These are phyloP conservation scores for Stellera chamaejasme DNA, from an alignment of 345 rosid species.

Conservation along the genomic window DNA sequence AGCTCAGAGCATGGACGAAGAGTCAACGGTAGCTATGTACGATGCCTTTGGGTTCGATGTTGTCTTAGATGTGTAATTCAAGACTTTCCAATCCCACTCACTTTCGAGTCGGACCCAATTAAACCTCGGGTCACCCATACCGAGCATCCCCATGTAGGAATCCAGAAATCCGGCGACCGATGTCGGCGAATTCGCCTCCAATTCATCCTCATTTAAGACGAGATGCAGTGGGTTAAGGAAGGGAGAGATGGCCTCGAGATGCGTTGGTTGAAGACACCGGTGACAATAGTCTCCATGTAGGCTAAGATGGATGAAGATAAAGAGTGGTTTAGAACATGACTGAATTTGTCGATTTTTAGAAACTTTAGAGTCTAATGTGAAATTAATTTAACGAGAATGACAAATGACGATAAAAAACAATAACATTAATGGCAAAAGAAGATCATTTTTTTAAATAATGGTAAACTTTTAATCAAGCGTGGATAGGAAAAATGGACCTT, in stretches of 20 bases:
- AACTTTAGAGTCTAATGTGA: no score
- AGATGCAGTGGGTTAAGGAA: slow-evolving; percentile 26
- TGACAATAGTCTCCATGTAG: no score
- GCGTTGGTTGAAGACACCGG: no score
- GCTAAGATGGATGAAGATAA: no score
- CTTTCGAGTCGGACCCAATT: slow-evolving; percentile 31
- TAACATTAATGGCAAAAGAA: no score
- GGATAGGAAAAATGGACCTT: no score
- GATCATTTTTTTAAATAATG: no score
- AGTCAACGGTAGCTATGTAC: slow-evolving; percentile 38
- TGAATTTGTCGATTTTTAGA: no score
- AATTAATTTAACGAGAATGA: no score
- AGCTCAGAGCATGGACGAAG: slow-evolving; percentile 26
- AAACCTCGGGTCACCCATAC: slow-evolving; percentile 26
- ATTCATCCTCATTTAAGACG: slow-evolving; percentile 29
- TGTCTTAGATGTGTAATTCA: slow-evolving; percentile 59
- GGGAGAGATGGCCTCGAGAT: slow-evolving; percentile 33
- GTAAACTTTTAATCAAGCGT: no score
- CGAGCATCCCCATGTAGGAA: slow-evolving; percentile 33
- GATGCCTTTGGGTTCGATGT: slow-evolving; percentile 58
- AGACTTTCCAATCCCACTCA: slow-evolving; percentile 43
- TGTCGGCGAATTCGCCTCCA: neutral
- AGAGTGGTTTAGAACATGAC: no score
- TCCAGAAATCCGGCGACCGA: slow-evolving; percentile 19
- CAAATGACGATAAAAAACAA: no score